Base-by-base conservation (phyloP, 331 rosid genomes). In the Pyrus hybrid region DNA sequence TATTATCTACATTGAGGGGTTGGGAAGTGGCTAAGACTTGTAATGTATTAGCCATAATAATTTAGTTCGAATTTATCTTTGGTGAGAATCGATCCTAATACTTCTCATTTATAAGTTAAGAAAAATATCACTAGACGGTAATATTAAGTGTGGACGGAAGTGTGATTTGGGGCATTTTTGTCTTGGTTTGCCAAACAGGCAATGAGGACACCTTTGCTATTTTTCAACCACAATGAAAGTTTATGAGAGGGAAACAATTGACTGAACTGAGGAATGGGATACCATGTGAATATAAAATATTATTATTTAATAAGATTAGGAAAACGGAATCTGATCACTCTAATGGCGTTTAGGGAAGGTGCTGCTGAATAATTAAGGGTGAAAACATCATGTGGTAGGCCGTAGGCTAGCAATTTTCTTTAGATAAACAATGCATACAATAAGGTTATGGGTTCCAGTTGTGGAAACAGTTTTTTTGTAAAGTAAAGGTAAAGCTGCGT, bases 151-250 rank as follows among this genome's bases (percentile, higher is more conserved):
- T 37, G 1, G 13, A 37, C 2, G 4, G 1, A 37, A 35, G 43
- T 2, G 43, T 35, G 43, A 35, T 35, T 35, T 35, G 13, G 43
- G 13, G 43, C 43, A 35, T 35, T 35, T 35, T 35, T 35, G 41
- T 35, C 41, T 35, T 35, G 41, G 41, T 87, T 91, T 86, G 83
- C 84, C 84, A 84, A 87, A 84, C 87, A 80, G 75, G 80, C 47
- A 74, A 84, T 84, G 79, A 68, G 33, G 60, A 89, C 84, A 49
- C 7, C 80, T 76, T 76, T 83, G 49, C 75, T 73, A 83, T 80
- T 77, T 80, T 91, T 83, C 92, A 84, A 80, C 83, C 83, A 43
- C 33, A 63, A 65, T 68, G 67, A 58, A 64, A 68, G 78, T 8
- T 68, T 60, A 22, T 58, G 32, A 7, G 72, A 63, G 43, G 43